Percentiles rank a stretch among this genome's conserved stretches.
Evolutionary conservation across 768 basidiomycete genomes (phyloP).

Genomic region (Leccinum disarticulatum): DNA sequence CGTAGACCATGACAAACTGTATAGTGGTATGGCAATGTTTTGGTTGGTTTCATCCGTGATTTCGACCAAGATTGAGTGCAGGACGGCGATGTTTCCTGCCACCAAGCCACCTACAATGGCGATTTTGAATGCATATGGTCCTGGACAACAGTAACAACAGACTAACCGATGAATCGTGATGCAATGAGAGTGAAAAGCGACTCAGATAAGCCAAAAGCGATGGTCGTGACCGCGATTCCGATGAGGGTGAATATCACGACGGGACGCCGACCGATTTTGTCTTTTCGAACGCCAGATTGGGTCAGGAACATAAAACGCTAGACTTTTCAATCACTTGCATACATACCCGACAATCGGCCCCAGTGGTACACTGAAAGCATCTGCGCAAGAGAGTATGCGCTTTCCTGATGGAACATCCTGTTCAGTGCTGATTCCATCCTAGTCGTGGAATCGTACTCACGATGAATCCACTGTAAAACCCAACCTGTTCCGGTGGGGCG

Average conservation of each 20-base stretch:
- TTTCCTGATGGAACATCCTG: not conserved
- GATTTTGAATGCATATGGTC: not conserved
- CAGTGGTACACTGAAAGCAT: slow-evolving; percentile 9
- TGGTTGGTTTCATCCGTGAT: slow-evolving; percentile 16
- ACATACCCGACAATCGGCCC: slow-evolving; percentile 10
- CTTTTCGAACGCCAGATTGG: not conserved
- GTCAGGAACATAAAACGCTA: not conserved
- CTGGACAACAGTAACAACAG: not conserved
- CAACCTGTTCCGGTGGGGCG: slow-evolving; percentile 7
- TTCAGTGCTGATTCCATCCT: not conserved
- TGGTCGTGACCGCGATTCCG: slow-evolving; percentile 3
- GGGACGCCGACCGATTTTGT: slow-evolving; percentile 5
- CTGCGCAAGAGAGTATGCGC: slow-evolving; percentile 4
- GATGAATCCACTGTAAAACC: slow-evolving; percentile 9
- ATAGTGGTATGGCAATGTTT: slow-evolving; percentile 12
- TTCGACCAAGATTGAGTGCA: slow-evolving; percentile 12
- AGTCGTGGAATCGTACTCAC: not conserved
- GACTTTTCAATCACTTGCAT: not conserved
- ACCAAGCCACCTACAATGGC: slow-evolving; percentile 8
- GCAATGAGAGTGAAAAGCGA: slow-evolving; percentile 6
- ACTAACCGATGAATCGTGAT: slow-evolving; percentile 9
- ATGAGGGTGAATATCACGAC: slow-evolving; percentile 2
- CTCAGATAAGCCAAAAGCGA: slow-evolving; percentile 13
- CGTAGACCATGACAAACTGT: slow-evolving; percentile 10
- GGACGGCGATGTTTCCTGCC: slow-evolving; percentile 9